Base-by-base conservation (phyloP, 2,329 filamentous ascomycete genomes). In the Cryphonectria nitschkei region DNA sequence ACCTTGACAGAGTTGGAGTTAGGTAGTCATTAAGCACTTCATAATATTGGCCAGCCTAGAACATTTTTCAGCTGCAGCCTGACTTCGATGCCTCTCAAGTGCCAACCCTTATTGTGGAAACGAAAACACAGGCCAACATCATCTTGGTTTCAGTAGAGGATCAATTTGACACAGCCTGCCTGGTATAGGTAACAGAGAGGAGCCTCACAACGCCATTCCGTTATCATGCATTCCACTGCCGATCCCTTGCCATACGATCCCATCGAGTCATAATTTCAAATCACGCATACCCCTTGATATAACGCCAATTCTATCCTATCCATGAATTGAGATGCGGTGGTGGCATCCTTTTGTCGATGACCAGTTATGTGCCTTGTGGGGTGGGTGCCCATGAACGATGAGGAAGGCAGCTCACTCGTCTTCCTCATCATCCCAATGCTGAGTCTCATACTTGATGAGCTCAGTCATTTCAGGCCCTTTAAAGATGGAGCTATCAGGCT, bases 371-470 rank as follows among this genome's bases (percentile, higher is more conserved):
- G 6, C 19, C 14, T n/a, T 41, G 7, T 11, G 37, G 37, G 37
- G 37, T 6, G 22, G 34, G 8, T n/a, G 22, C 22, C 32, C n/a
- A 32, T 61, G 0, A 7, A 34, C 9, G 8, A 19, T 16, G 4
- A n/a, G 7, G 43, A 37, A 19, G 6, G 32, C 19, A n/a, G 19
- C 34, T 68, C 37, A 68, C 72, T 90, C 92, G 73, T 94, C 92
- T 73, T 90, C 90, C 75, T 93, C 93, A 75, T 93, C 92, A 75
- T 93, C 93, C 91, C 93, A 95, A 46, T 89, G 88, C 78, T 96
- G 93, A 78, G 92, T 87, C 81, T 97, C 94, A 70, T 85, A 87
- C 82, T 92, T 91, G 76, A 95, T 86, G 68, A 93, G 85, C 73
- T 90, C 87, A 22, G 87, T 86, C 93, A 98, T 95, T 71, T 88